These are phyloP conservation scores for Cladophialophora immunda DNA, from an alignment of 2,329 filamentous ascomycete species.

Conservation along the genomic window DNA sequence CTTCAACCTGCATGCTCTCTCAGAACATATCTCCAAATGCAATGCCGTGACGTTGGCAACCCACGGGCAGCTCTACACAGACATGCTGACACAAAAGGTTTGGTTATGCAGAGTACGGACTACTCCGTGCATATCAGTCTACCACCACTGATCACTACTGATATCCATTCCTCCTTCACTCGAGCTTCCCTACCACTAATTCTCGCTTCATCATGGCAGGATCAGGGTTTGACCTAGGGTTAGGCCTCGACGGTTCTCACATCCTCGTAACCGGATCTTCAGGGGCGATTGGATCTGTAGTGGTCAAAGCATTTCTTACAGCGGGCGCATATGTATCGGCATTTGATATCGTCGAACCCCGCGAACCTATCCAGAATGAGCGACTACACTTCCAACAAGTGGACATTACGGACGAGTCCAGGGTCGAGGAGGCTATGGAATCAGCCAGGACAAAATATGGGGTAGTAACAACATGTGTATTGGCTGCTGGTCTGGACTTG, in stretches of 20 bases:
- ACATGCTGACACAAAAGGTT: neutral
- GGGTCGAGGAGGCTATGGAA: conserved; percentile 47
- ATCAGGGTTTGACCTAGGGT: conserved; percentile 41
- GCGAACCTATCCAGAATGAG: conserved; percentile 25
- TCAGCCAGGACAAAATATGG: conserved; percentile 48
- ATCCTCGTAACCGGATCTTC: conserved; percentile 54
- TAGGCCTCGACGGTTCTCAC: conserved; percentile 50
- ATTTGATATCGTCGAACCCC: conserved; percentile 44
- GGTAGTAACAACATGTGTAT: conserved; percentile 49
- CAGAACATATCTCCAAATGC: too few relatives aligned
- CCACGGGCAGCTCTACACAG: neutral
- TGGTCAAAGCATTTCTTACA: conserved; percentile 52
- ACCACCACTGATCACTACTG: neutral
- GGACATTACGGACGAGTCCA: conserved; percentile 48
- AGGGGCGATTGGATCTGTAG: conserved; percentile 51
- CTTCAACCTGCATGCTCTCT: too few relatives aligned
- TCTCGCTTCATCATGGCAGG: conserved; percentile 13
- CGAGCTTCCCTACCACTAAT: neutral
- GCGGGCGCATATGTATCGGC: conserved; percentile 54
- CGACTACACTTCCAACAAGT: conserved; percentile 41
- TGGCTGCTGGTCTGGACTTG: conserved; percentile 56
- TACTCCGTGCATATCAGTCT: neutral
- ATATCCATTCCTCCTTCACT: neutral
- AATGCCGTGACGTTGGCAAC: neutral
- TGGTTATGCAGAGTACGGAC: neutral